Conservation (phyloP, 495 filamentous ascomycete genomes). For the Penicillium paxilli region DNA sequence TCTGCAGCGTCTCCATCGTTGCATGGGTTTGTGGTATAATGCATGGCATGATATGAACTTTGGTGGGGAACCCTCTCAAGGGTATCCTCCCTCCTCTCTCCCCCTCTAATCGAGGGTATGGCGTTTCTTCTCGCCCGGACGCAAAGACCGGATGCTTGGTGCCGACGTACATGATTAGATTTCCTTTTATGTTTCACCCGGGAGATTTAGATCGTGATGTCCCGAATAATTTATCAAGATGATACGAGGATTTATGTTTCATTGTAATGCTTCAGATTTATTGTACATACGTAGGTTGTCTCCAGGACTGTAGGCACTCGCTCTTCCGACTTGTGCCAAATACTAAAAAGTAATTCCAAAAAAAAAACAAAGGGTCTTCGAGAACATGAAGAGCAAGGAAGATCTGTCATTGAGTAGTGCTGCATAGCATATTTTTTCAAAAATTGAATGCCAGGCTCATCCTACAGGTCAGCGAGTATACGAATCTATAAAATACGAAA, state of each 20-base stretch:
- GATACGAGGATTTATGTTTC: constrained; percentile 20
- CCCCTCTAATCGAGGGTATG: constrained; percentile 25
- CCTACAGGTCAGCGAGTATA: too few species aligned
- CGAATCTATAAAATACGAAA: constrained; percentile 8
- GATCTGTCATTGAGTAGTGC: too few species aligned
- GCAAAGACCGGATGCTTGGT: constrained; percentile 31
- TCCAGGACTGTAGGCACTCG: neutral
- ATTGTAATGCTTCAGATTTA: too few species aligned
- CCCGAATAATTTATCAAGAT: constrained; percentile 35
- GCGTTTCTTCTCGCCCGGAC: constrained; percentile 32
- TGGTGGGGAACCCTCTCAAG: constrained; percentile 18
- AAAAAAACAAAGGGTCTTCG: neutral
- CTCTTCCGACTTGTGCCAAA: too few species aligned
- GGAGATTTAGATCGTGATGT: constrained; percentile 31
- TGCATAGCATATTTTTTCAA: too few species aligned
- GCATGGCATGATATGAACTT: constrained; percentile 50
- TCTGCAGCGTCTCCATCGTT: constrained; percentile 37
- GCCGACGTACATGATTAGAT: constrained; percentile 38
- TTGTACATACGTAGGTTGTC: too few species aligned
- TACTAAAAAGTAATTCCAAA: neutral
- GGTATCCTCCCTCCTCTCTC: neutral
- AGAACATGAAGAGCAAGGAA: neutral
- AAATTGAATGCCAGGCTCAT: too few species aligned
- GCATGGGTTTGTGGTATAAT: constrained; percentile 44
- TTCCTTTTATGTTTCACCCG: constrained; percentile 33